Percentiles rank a stretch among this genome's conserved stretches.
phyloP scores from a whole-genome alignment of 1,139 yeast species.

The Debaryomycetaceae sp. region DNA sequence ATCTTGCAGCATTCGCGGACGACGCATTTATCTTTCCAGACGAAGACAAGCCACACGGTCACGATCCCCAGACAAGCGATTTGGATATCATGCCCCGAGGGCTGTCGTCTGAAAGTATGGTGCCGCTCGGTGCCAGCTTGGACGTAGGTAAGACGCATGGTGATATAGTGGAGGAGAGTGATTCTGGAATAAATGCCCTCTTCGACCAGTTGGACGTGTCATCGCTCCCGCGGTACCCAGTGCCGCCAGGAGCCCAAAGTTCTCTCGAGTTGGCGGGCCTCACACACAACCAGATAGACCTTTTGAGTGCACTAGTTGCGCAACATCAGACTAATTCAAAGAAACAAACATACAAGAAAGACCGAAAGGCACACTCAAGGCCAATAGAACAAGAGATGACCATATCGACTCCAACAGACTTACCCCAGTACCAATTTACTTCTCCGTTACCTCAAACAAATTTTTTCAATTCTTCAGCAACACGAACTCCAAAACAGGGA shows the following conservation, averaged over 20 bases:
- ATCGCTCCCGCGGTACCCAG: constrained; percentile 56
- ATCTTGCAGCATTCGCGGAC: constrained; percentile 76
- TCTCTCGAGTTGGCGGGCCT: constrained; percentile 64
- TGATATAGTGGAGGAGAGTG: constrained; percentile 10
- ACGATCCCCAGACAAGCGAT: neutral
- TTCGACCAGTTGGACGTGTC: constrained; percentile 12
- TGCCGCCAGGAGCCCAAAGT: constrained; percentile 68
- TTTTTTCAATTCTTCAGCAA: constrained; percentile 6
- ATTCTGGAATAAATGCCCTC: neutral
- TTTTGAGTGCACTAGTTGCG: constrained; percentile 68
- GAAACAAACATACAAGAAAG: constrained; percentile 6
- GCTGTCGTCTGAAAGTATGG: neutral
- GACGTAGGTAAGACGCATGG: constrained; percentile 3
- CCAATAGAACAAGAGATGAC: neutral
- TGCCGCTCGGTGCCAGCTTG: neutral
- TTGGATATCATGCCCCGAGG: neutral
- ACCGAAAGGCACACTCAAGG: constrained; percentile 10
- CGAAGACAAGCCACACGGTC: constrained; percentile 52
- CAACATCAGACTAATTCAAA: constrained; percentile 51
- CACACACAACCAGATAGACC: constrained; percentile 64
- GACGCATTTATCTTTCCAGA: constrained; percentile 76
- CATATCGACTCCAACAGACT: neutral
- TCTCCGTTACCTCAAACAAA: constrained; percentile 4
- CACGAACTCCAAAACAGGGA: constrained; percentile 5
- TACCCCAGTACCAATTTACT: constrained; percentile 1